Evolutionary conservation across 2,329 filamentous ascomycete genomes (phyloP).

Genomic region (Aspergillus sojae): DNA sequence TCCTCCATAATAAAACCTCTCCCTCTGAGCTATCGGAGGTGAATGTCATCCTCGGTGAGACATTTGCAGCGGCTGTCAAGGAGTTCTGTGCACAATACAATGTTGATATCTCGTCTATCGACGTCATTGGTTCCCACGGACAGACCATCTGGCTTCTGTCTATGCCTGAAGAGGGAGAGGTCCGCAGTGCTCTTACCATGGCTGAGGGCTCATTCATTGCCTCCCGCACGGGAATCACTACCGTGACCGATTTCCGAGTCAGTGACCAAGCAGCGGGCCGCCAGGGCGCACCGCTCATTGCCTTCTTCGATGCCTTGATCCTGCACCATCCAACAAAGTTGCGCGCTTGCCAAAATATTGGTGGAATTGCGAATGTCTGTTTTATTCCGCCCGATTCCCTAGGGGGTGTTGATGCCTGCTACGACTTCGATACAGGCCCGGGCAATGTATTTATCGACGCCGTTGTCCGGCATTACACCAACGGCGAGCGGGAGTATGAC

Average conservation of each 20-base stretch:
- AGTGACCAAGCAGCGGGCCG: constrained; percentile 60
- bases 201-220: constrained; percentile 61
- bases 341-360: constrained; percentile 64
- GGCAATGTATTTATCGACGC: no score
- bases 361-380: constrained; percentile 63
- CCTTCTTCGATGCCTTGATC: constrained; percentile 60
- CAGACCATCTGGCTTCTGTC: constrained; percentile 61
- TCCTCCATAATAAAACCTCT: constrained; percentile 55
- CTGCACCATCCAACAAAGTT: constrained; percentile 60
- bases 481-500: constrained; percentile 48
- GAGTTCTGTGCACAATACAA: constrained; percentile 46
- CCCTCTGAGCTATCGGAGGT: constrained; percentile 59
- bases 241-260: constrained; percentile 61
- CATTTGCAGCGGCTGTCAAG: constrained; percentile 55
- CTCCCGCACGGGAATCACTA: constrained; percentile 59
- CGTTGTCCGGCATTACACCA: no score
- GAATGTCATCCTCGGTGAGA: constrained; percentile 60
- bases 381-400: constrained; percentile 55
- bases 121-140: constrained; percentile 49
- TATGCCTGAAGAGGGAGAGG: constrained; percentile 54
- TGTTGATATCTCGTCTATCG: background rate
- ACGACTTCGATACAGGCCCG: no score
- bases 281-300: constrained; percentile 59
- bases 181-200: constrained; percentile 57
- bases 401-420: no score